Base-by-base conservation (phyloP, 805 yeast species). In the Pichia sporocuriosa region DNA sequence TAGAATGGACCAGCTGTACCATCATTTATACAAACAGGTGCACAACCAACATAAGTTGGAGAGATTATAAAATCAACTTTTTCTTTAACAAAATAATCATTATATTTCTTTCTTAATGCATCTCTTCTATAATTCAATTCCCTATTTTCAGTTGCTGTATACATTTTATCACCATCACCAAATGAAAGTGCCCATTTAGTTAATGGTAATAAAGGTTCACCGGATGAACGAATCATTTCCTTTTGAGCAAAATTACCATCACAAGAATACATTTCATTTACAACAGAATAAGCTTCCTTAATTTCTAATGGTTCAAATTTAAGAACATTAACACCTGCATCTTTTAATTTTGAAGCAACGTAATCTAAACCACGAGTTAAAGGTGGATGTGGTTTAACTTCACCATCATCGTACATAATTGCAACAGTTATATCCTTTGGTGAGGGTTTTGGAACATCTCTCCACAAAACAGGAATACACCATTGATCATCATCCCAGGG, bases 361-460 rank as follows among this genome's bases (percentile, higher is more conserved):
- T 65, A 62, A 46, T 75, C 65, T 55, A 84, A 63, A 29, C 70
- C 83, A 52, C 87, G 66, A 15, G 61, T 52, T 33, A 78, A 67
- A 35, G 88, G 85, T 15, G 88, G 84, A 44, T 77, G 74, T 37
- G 84, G 84, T 50, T 71, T 76, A 12, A 79, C 84, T 28, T 75
- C 52, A 20, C 81, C 83, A 56, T 81, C 85, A 51, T 79, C 81
- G 53, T 65, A 75, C 60, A 78, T 65, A 23, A 81, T 70, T 25
- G 79, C 88, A 49, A 81, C 71, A 10, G 79, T 79, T 48, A 81
- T 58, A 19, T 62, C 61, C 24, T 54, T 42, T 3, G 78, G 64
- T n/a, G 56, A 53, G 36, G 67, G 69, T 11, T 32, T 48, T 20
- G 53, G 42, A 34, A 72, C 73, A 5, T 67, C 58, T 55, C 70